Conservation (phyloP, 345 rosid species). For the Moricandia arvensis region DNA sequence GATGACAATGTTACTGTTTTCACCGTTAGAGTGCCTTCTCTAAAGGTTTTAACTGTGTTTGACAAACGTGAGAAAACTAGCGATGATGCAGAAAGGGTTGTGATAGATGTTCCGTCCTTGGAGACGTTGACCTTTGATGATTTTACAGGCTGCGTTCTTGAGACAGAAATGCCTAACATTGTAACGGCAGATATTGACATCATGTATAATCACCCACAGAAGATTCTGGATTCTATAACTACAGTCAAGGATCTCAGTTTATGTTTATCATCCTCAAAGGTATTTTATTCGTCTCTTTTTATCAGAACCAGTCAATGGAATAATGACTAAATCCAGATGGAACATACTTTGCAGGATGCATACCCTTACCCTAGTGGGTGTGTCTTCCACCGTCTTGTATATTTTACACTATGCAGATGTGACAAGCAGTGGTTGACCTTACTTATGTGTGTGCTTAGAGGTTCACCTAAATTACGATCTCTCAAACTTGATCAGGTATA, state of each 20-base stretch:
- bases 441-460: background rate
- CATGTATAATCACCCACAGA: background rate
- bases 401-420: slow-evolving; percentile 20
- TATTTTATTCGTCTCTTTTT: background rate
- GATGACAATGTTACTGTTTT: too few species aligned
- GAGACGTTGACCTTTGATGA: background rate
- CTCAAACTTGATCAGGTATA: slow-evolving; percentile 10
- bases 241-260: background rate
- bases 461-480: slow-evolving; percentile 8
- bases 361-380: too few species aligned
- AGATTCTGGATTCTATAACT: background rate
- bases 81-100: too few species aligned
- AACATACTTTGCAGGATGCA: background rate
- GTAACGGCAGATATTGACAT: background rate
- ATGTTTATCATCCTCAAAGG: background rate
- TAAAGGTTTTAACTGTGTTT: too few species aligned
- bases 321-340: background rate
- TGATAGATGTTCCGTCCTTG: background rate
- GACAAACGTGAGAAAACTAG: too few species aligned
- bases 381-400: slow-evolving; percentile 3
- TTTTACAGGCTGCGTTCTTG: background rate
- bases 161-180: background rate
- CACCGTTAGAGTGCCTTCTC: too few species aligned
- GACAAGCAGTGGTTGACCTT: slow-evolving; percentile 1
- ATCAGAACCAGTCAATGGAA: background rate